A percentile compares a stretch with the other conserved stretches of the same genome.
Evolutionary conservation across 1,284 basidiomycete species (phyloP).

Genomic region (Lentinula novae-zelandiae): DNA sequence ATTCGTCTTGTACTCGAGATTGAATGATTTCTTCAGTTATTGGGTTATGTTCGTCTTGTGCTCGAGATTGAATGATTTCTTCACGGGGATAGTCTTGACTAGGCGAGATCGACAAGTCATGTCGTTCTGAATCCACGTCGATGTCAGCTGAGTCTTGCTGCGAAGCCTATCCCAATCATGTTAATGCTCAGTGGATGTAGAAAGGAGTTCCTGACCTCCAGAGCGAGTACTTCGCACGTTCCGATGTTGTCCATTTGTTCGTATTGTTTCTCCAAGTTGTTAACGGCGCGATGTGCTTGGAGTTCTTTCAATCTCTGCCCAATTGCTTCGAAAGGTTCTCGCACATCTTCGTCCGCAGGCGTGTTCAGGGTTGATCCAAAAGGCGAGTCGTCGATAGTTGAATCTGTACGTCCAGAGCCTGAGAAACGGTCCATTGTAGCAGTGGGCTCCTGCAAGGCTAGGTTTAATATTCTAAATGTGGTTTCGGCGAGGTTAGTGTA

Average conservation of each 20-base stretch:
- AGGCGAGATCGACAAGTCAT: background rate
- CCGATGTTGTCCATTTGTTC: background rate
- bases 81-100: background rate
- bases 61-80: background rate
- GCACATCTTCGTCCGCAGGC: conserved; percentile 30
- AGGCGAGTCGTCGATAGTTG: conserved; percentile 29
- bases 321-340: conserved; percentile 21
- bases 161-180: background rate
- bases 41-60: background rate
- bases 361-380: conserved; percentile 35
- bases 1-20: background rate
- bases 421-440: conserved; percentile 13
- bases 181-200: background rate
- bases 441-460: background rate
- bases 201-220: background rate
- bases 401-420: conserved; percentile 31
- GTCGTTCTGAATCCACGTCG: background rate
- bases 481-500: background rate
- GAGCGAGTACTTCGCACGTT: background rate
- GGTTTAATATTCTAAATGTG: background rate
- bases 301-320: conserved; percentile 13
- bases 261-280: background rate
- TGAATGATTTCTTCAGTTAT: background rate
- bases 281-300: background rate
- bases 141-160: background rate